Evolutionary conservation across 768 basidiomycete species (phyloP).

Genomic region (Lyophyllum atratum): DNA sequence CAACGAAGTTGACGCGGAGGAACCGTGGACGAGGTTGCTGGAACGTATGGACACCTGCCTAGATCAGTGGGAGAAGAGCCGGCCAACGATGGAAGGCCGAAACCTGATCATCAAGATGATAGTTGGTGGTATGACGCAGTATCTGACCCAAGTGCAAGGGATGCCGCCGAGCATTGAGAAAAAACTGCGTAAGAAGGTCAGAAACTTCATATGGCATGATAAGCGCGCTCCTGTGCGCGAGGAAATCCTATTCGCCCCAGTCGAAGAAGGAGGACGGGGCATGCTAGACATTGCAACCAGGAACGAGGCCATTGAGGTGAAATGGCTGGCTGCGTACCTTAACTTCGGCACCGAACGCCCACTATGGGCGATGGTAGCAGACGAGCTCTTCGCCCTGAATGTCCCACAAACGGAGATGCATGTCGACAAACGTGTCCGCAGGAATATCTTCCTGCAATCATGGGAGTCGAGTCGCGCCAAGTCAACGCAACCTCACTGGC

Average conservation of each 20-base stretch:
- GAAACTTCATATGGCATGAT: neutral
- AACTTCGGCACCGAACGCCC: conserved; percentile 14
- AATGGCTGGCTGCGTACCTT: conserved; percentile 25
- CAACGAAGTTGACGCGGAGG: conserved; percentile 20
- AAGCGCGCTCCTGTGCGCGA: neutral
- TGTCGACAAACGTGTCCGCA: conserved; percentile 3
- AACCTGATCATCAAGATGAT: conserved; percentile 24
- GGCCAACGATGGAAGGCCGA: conserved; percentile 31
- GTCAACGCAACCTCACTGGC: neutral
- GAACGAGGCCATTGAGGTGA: conserved; percentile 27
- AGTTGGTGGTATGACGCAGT: conserved; percentile 34
- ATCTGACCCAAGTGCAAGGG: conserved; percentile 34
- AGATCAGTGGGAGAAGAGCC: conserved; percentile 20
- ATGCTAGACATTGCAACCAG: conserved; percentile 25
- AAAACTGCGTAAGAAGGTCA: neutral
- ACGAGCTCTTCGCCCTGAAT: conserved; percentile 19
- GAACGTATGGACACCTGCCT: conserved; percentile 27
- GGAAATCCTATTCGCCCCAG: conserved; percentile 17
- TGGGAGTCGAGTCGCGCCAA: conserved; percentile 17
- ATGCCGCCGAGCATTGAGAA: conserved; percentile 31
- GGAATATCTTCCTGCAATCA: conserved; percentile 28
- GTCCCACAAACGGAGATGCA: neutral
- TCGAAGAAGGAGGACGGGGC: conserved; percentile 22
- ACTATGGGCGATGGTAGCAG: conserved; percentile 27
- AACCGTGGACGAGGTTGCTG: conserved; percentile 24